Percentiles rank a stretch among this genome's conserved stretches.
These are phyloP conservation scores for Cardiospermum halicacabum DNA, from an alignment of 345 rosid species.

Conservation along the genomic window DNA sequence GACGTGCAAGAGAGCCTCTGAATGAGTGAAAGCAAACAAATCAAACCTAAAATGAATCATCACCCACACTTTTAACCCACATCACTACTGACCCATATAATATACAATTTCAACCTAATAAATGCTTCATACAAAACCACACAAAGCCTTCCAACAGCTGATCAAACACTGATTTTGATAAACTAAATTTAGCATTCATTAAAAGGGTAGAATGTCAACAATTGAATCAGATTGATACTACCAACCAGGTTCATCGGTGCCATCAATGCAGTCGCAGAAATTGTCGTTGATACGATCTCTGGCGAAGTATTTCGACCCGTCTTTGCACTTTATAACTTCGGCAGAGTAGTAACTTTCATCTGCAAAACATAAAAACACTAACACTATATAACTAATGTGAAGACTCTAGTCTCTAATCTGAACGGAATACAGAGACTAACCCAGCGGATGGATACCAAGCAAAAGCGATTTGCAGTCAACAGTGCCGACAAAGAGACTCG, in stretches of 20 bases:
- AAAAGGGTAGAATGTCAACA: too few species aligned
- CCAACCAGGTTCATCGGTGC: slow-evolving; percentile 99
- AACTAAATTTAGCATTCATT: too few species aligned
- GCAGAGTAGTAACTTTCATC: slow-evolving; percentile 67
- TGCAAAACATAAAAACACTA: slow-evolving; percentile 17
- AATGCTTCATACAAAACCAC: too few species aligned
- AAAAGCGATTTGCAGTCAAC: slow-evolving; percentile 26
- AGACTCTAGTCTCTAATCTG: not conserved
- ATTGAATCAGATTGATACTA: too few species aligned
- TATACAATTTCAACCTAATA: not conserved
- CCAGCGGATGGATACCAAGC: slow-evolving; percentile 71
- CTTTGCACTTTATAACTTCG: slow-evolving; percentile 75
- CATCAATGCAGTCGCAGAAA: slow-evolving; percentile 91
- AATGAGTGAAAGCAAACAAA: not conserved
- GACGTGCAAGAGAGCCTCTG: not conserved
- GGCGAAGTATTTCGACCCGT: slow-evolving; percentile 67
- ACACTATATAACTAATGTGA: not conserved
- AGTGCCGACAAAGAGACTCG: slow-evolving; percentile 19
- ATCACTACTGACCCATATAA: not conserved
- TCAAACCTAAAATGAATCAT: not conserved
- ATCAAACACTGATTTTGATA: too few species aligned
- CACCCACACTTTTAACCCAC: not conserved
- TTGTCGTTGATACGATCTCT: slow-evolving; percentile 83
- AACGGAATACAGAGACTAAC: slow-evolving; percentile 25
- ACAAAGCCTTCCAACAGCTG: too few species aligned